Percentiles rank a stretch among this genome's conserved stretches.
phyloP scores from a whole-genome alignment of 768 basidiomycete species.

The Rhodotorula toruloides region DNA sequence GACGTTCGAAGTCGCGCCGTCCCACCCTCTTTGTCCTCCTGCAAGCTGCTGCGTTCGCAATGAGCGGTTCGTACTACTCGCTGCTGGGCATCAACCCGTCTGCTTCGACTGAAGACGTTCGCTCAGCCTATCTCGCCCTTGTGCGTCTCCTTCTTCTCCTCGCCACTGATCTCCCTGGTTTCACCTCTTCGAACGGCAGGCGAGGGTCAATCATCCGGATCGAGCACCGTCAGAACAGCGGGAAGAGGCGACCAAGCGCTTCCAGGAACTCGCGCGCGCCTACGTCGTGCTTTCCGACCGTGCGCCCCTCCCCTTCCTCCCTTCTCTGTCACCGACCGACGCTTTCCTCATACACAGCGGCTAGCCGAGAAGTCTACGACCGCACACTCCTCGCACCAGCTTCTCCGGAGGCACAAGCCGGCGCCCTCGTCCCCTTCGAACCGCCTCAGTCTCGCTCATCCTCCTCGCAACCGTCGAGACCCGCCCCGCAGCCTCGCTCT shows the following conservation, averaged over 20 bases:
- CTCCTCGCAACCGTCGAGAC: not conserved
- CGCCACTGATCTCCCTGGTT: not conserved
- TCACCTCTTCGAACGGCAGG: not conserved
- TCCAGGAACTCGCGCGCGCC: not conserved
- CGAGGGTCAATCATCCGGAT: not conserved
- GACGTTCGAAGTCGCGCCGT: not conserved
- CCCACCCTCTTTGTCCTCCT: not conserved
- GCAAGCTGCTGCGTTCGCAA: not conserved
- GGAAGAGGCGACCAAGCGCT: not conserved
- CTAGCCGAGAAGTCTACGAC: too few relatives aligned
- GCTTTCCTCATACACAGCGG: too few relatives aligned
- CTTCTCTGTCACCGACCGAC: not conserved
- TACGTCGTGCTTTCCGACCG: not conserved
- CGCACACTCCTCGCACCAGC: too few relatives aligned
- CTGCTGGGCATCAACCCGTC: not conserved
- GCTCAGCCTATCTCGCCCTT: slow-evolving; percentile 1
- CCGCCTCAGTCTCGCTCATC: not conserved
- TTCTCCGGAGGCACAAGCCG: too few relatives aligned
- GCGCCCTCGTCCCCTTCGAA: too few relatives aligned
- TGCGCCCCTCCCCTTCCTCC: not conserved
- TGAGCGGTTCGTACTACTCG: not conserved
- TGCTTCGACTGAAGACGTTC: not conserved
- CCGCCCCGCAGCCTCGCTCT: not conserved
- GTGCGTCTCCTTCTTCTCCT: not conserved
- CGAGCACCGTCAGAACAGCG: not conserved